These are phyloP conservation scores for Austropuccinia psidii DNA, from an alignment of 1,284 basidiomycete genomes.

Conservation along the genomic window DNA sequence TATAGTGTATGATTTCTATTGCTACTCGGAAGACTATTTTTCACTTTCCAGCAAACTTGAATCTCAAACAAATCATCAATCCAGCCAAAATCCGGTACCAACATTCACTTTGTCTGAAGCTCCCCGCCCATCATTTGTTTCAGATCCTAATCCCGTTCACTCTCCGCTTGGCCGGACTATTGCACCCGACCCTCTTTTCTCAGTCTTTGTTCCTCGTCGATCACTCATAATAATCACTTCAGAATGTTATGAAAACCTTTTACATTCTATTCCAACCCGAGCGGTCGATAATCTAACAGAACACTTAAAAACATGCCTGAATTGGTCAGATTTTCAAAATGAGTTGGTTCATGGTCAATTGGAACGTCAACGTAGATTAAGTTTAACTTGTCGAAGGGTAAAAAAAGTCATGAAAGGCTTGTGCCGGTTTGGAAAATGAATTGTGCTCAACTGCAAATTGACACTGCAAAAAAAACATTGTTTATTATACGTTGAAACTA, in stretches of 20 bases:
- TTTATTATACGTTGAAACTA: no score
- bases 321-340: constrained; percentile 43
- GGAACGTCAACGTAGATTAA: constrained; percentile 60
- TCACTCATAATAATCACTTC: constrained; percentile 69
- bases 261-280: constrained; percentile 54
- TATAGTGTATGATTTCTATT: constrained; percentile 74
- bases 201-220: constrained; percentile 70
- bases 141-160: no score
- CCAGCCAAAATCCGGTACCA: no score
- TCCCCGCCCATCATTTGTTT: no score
- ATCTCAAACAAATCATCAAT: neutral
- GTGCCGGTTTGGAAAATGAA: constrained; percentile 33
- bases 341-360: constrained; percentile 46
- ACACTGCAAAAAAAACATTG: no score
- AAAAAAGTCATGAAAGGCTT: constrained; percentile 45
- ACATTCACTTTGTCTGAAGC: no score
- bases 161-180: constrained; percentile 53
- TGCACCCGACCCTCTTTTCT: constrained; percentile 59
- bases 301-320: constrained; percentile 6
- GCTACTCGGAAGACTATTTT: constrained; percentile 52
- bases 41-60: neutral
- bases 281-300: constrained; percentile 54
- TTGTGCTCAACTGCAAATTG: no score
- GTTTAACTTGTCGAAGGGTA: constrained; percentile 79
- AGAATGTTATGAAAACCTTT: constrained; percentile 59